Percentiles rank a stretch among this genome's conserved stretches.
Evolutionary conservation across 176 grass and related monocot species (phyloP).

Genomic region (Cenchrus purpureus): DNA sequence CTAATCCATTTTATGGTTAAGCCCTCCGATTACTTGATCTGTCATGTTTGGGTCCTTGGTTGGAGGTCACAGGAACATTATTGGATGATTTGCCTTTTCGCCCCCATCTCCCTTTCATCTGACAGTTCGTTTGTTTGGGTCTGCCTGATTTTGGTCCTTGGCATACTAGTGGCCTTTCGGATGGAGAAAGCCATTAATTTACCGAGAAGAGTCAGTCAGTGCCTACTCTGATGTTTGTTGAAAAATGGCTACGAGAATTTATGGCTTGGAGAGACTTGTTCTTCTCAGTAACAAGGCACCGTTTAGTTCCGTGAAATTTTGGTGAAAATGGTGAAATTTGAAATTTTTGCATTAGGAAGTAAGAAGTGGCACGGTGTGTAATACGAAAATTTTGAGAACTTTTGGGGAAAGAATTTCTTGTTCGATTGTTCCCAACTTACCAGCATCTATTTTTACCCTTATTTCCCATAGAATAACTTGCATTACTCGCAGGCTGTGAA

Average conservation of each 20-base stretch:
- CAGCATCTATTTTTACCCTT: neutral
- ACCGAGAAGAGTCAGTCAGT: neutral
- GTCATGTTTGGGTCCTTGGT: neutral
- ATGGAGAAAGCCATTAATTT: neutral
- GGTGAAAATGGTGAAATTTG: no score
- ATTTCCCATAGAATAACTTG: neutral
- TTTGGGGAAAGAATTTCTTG: neutral
- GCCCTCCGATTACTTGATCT: neutral
- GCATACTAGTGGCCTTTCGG: conserved; percentile 18
- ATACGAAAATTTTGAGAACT: no score
- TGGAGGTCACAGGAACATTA: conserved; percentile 15
- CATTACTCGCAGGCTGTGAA: neutral
- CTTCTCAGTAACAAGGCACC: no score
- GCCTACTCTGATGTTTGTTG: neutral
- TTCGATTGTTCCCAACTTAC: neutral
- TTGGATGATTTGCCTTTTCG: neutral
- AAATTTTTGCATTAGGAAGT: no score
- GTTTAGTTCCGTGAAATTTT: no score
- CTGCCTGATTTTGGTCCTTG: conserved; percentile 33
- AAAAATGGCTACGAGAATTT: neutral
- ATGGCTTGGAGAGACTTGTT: neutral
- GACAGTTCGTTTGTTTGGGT: conserved; percentile 31
- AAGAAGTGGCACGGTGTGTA: no score
- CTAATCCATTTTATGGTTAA: neutral
- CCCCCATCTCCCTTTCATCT: conserved; percentile 21